Evolutionary conservation across 2,329 filamentous ascomycete species (phyloP), one percentile per base, ranked within the genome.

Genomic region (Fusarium irregulare): DNA sequence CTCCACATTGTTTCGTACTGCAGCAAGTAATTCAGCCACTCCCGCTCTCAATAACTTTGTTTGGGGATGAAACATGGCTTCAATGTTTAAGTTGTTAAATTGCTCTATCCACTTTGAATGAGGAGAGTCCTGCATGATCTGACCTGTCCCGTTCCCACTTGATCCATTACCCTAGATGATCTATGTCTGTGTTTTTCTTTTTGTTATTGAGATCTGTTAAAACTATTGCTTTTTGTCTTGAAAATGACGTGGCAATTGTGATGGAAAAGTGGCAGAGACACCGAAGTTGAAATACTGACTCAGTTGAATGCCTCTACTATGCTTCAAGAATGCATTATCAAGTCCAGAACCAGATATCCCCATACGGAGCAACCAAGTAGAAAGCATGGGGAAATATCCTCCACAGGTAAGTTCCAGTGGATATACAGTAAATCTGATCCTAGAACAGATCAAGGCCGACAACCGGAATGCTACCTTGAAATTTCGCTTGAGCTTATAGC

Each of bases 1-100:
- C 23, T 58, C 56, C 59, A 56, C 50, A 45, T 42, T 32, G 34
- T 60, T 34, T 27, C 27, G 4, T 40, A 28, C 20, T 40, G 27
- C 20, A 46, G 30, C n/a, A 12, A 11, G 25, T 46, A 28, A 27
- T 48, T 42, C 41, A 60, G 68, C 64, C 68, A 71, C 68, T 69
- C 68, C 68, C 68, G 68, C 51, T 37, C 42, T 21, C 45, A 23
- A 47, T 18, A 20, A 23, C 44, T 59, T 61, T 49, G 44, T 68
- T 60, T 69, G 46, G 48, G 34, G 20, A 44, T 56, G 51, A 70
- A 47, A 71, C 64, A 60, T 23, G 54, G 50, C 37, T 53, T 34
- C 27, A 44, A 37, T 37, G 44, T 56, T 56, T 48, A 56, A 48
- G 3, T 28, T 20, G 13, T 37, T 42, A 20, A 44, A 42, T 45